Base-by-base conservation (phyloP, 2,329 filamentous ascomycete genomes). In the Fusarium neocosmosporiellum region DNA sequence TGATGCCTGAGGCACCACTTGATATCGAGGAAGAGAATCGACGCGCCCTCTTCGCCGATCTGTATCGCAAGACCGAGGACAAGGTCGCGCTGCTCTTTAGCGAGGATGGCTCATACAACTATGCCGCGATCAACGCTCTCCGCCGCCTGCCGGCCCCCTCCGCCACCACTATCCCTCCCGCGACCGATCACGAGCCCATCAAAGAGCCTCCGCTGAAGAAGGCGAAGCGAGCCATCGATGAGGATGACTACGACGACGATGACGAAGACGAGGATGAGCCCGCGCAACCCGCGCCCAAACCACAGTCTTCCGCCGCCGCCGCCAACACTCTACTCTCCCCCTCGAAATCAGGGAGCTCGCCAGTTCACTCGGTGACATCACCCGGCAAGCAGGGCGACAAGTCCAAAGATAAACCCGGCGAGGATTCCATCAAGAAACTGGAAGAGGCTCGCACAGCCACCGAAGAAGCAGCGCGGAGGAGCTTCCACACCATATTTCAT, bases 401-500 rank as follows among this genome's bases (percentile, higher is more conserved):
- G 75, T 78, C 86, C 58, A 89, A 86, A 83, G 85, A 90, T 63
- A 94, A 94, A 81, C 89, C 91, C 27, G 91, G 92, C 9, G 95
- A 98, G 80, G 94, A 98, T 86, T 93, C 94, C 81, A 94, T 96
- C 79, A 97, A 97, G 83, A 94, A 95, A 82, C 84, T 98, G 72
- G 95, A 98, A 82, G 94, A 97, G 79, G 94, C 94, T 75, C 96
- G 96, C 80, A 95, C 92, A 81, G 94, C 93, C 33, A 95, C 94
- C 55, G 96, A 98, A 79, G 94, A 97, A 79, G 92, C 93, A 59
- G 96, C 94, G 48, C 95, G 95, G 83, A 90, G 91, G 77, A 96
- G 93, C 83, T 98, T 98, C 82, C 93, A 98, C 80, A 97, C 94
- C 11, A 88, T 98, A 73, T 97, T 98, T 82, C 96, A 98, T 82